Conservation (phyloP, 2,329 filamentous ascomycete genomes). For the Venturia pyrina region DNA sequence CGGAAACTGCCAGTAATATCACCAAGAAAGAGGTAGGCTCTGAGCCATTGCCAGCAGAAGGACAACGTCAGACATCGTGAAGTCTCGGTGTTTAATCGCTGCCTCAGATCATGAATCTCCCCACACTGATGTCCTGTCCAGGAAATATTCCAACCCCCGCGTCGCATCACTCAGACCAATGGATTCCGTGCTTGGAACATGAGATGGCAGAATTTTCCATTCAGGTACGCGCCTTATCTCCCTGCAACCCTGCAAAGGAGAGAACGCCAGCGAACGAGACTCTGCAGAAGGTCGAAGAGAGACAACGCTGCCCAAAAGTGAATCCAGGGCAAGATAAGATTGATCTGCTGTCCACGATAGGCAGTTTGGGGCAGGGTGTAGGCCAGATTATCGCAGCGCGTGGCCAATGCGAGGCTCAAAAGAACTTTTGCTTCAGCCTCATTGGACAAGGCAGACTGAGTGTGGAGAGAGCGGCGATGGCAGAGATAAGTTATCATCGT, state of each 20-base stretch:
- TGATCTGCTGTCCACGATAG: not conserved
- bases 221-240: not conserved
- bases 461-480: slow-evolving; percentile 4
- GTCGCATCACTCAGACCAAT: not conserved
- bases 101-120: not conserved
- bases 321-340: not conserved
- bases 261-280: not conserved
- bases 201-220: not conserved
- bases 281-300: not conserved
- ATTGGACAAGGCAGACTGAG: not conserved
- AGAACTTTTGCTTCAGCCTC: not conserved
- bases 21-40: too few species aligned
- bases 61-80: not conserved
- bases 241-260: not conserved
- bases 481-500: slow-evolving; percentile 2
- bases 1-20: too few species aligned
- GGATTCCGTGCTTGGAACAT: not conserved
- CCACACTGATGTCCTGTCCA: not conserved
- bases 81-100: not conserved
- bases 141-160: not conserved
- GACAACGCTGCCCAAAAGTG: not conserved
- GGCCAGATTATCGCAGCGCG: not conserved
- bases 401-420: slow-evolving; percentile 6
- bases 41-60: too few species aligned
- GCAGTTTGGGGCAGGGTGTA: not conserved